Evolutionary conservation across 139 green algal genomes (phyloP).

Genomic region (Raphidocelis subcapitata): DNA sequence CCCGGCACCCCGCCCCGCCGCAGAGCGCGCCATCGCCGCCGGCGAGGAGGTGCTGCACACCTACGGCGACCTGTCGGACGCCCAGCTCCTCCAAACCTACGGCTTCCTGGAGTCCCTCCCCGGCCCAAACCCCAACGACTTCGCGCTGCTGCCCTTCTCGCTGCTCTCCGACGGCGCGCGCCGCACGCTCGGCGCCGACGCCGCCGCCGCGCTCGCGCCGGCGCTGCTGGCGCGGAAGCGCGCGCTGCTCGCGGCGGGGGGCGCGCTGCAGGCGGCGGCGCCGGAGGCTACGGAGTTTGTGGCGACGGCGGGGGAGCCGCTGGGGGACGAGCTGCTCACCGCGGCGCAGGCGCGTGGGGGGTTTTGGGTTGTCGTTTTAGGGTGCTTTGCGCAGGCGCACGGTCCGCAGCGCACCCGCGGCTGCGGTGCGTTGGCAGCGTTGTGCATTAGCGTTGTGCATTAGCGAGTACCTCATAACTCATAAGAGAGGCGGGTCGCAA

Average conservation of each 20-base stretch:
- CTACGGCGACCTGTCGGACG: constrained; percentile 71
- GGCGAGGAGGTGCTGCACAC: constrained; percentile 66
- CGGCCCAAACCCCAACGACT: constrained; percentile 40
- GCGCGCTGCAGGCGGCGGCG: not conserved
- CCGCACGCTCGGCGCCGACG: not conserved
- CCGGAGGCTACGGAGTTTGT: not conserved
- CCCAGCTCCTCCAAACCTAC: constrained; percentile 72
- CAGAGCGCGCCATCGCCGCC: constrained; percentile 49
- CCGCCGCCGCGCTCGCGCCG: not conserved
- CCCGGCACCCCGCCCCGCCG: too few relatives aligned
- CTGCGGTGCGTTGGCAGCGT: not conserved
- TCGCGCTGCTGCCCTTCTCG: constrained; percentile 32
- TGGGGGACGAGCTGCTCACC: constrained; percentile 46
- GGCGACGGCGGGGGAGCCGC: constrained; percentile 12
- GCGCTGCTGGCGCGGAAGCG: not conserved
- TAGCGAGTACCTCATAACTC: not conserved
- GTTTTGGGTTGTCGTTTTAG: not conserved
- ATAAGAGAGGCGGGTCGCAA: not conserved
- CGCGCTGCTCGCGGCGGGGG: not conserved
- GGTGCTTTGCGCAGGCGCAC: not conserved
- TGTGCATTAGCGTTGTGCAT: not conserved
- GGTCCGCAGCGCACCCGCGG: too few relatives aligned
- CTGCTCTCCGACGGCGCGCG: constrained; percentile 19
- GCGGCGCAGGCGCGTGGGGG: constrained; percentile 33
- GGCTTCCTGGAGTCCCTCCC: constrained; percentile 60